Evolutionary conservation across 352 stramenopile genomes (phyloP), one percentile per base, ranked within the genome.

Genomic region (Hyphochytrium catenoides): DNA sequence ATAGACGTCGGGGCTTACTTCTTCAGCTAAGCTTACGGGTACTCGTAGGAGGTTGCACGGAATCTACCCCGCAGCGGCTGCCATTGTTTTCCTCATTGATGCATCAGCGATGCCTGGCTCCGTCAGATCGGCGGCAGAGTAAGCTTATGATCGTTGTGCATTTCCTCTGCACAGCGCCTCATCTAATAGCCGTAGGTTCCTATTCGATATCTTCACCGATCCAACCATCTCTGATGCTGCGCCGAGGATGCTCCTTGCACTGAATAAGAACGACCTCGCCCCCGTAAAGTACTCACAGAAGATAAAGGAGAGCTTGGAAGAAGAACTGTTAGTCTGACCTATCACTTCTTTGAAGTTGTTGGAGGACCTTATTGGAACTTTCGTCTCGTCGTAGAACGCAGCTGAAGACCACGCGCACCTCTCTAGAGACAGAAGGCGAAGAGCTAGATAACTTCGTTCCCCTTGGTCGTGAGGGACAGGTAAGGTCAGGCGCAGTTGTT

Each of bases 191-290:
- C 43, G 20, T 26, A 74, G 62, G 35, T 77, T 64, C 50, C 48
- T 85, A 31, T 77, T 77, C 51, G 65, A 85, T 48, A 69, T 85
- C 22, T 79, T 85, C 37, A 62, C 65, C 11, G 71, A 72, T 36
- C 62, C 69, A 40, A 81, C 73, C 48, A 49, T 82, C 43, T 77
- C 78, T 43, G 67, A 82, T 48, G 38, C 62, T 26, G 49, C 55
- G 25, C 57, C 58, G 17, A 56, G 59, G 32, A 59, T 85, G 41
- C 47, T 82, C 37, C 57, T 85, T 26, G 59, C 54, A 33, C 82
- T 67, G 55, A 85, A 77, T 52, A 85, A 85, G 58, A 73, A 54
- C 43, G 70, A 85, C 18, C 42, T 51, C 7, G 3, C 44, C 1
- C 47, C 51, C 5, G 56, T 60, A 11, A 52, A 56, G 24, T 72